These are phyloP conservation scores for Rhododendron mucronatum DNA, from an alignment of 148 eudicot species.

Conservation along the genomic window DNA sequence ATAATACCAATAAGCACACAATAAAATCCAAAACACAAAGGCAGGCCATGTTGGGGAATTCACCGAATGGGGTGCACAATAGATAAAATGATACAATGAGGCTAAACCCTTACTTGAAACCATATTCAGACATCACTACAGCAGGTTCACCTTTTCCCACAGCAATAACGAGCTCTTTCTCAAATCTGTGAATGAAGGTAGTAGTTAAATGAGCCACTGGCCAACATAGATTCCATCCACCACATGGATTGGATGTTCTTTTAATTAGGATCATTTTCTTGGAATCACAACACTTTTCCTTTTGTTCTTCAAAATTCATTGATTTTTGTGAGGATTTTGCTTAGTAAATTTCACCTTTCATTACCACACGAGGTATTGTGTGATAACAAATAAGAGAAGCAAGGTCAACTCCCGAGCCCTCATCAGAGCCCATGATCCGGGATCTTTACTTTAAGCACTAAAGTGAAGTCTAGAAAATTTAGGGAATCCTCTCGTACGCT, in stretches of 20 bases:
- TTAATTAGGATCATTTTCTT: not conserved
- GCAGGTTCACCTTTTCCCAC: conserved; percentile 97
- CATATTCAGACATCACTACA: conserved; percentile 76
- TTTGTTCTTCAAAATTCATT: not conserved
- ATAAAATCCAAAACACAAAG: not conserved
- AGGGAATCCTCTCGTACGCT: not conserved
- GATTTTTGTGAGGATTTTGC: not conserved
- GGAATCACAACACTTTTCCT: not conserved
- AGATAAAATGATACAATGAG: not conserved
- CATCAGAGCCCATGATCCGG: not conserved
- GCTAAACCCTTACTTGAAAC: conserved; percentile 57
- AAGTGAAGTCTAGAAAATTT: not conserved
- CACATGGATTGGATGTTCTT: not conserved
- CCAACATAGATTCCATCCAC: not conserved
- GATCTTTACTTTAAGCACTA: not conserved
- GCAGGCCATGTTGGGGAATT: not conserved
- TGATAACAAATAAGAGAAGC: not conserved
- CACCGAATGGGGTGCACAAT: not conserved
- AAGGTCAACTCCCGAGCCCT: not conserved
- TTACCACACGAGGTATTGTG: not conserved
- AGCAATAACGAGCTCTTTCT: conserved; percentile 65
- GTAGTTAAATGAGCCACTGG: conserved; percentile 3
- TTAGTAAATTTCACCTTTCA: not conserved
- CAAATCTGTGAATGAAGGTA: conserved; percentile 42
- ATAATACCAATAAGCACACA: conserved; percentile 1